Conservation (phyloP, 176 grass and related monocot genomes). For the Musa schizocarpa region DNA sequence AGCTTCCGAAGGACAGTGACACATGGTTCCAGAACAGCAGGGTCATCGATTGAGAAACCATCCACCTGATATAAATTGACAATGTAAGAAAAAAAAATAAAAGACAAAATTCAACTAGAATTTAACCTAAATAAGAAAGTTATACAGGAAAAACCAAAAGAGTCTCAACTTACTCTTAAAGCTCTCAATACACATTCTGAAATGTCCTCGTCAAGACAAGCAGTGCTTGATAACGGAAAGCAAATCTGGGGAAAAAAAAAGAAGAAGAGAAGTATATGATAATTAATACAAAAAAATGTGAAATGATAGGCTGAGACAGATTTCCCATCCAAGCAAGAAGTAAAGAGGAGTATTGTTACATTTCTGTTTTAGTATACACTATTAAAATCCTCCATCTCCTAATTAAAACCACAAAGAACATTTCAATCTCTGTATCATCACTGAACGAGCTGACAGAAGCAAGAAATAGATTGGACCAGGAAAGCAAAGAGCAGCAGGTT, state of each 20-base stretch:
- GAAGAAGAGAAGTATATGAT: conserved; percentile 2
- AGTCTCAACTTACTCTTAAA: conserved; percentile 50
- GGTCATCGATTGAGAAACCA: conserved; percentile 36
- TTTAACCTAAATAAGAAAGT: neutral
- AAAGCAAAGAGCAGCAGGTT: neutral
- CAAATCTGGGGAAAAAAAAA: conserved; percentile 37
- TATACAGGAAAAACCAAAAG: neutral
- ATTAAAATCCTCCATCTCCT: neutral
- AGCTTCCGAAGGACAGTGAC: conserved; percentile 49
- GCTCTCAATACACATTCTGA: conserved; percentile 34
- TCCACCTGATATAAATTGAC: conserved; percentile 34
- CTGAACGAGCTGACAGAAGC: neutral
- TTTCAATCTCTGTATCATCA: neutral
- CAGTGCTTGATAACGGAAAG: conserved; percentile 26
- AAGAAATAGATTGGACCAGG: neutral
- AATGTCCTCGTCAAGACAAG: conserved; percentile 34
- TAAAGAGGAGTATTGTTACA: too few species aligned
- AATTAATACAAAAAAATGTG: conserved; percentile 11
- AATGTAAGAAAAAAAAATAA: neutral
- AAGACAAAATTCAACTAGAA: neutral
- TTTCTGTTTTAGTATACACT: too few species aligned
- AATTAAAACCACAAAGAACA: too few species aligned
- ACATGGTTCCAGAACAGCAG: conserved; percentile 45
- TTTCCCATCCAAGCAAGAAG: too few species aligned
- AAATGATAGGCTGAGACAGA: too few species aligned